phyloP scores from a whole-genome alignment of 2,329 filamentous ascomycete genomes.

The Pyrenophora teres region DNA sequence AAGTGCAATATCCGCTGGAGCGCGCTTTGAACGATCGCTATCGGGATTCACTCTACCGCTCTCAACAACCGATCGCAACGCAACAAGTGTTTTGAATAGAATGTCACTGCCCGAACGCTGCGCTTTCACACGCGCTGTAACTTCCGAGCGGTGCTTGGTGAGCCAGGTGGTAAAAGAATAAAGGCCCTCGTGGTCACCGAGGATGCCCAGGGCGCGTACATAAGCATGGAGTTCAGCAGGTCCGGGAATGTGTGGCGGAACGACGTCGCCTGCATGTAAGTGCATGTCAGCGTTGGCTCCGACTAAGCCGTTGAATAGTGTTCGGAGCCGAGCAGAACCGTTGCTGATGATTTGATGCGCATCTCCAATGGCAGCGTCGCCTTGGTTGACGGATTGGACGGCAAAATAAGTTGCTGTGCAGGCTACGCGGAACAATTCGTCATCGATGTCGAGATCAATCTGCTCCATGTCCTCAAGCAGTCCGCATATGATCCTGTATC shows the following conservation, averaged over 20 bases:
- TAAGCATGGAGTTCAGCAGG: slow-evolving; percentile 62
- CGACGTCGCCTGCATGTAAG: neutral
- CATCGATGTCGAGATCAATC: slow-evolving; percentile 42
- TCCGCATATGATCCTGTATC: slow-evolving; percentile 31
- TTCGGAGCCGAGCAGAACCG: slow-evolving; percentile 28
- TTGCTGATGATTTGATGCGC: slow-evolving; percentile 20
- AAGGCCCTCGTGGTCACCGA: slow-evolving; percentile 65
- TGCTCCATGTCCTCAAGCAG: slow-evolving; percentile 35
- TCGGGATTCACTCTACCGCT: slow-evolving; percentile 16
- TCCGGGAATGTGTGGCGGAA: slow-evolving; percentile 52
- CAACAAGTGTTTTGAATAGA: slow-evolving; percentile 46
- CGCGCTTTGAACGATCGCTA: slow-evolving; percentile 11
- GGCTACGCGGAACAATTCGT: slow-evolving; percentile 34
- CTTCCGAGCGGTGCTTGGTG: slow-evolving; percentile 30
- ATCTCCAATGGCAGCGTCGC: slow-evolving; percentile 12
- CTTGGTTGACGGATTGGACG: slow-evolving; percentile 27
- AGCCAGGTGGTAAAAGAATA: slow-evolving; percentile 65
- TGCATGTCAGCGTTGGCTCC: slow-evolving; percentile 23
- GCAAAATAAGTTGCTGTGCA: slow-evolving; percentile 42
- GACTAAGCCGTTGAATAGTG: slow-evolving; percentile 34
- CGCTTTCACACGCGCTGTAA: slow-evolving; percentile 34
- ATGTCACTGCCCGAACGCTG: slow-evolving; percentile 28
- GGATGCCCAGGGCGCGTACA: slow-evolving; percentile 65
- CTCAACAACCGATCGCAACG: slow-evolving; percentile 51
- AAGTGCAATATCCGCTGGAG: slow-evolving; percentile 38